Percentiles rank a stretch among this genome's conserved stretches.
phyloP scores from a whole-genome alignment of 495 filamentous ascomycete genomes.

The Aspergillus bridgeri region DNA sequence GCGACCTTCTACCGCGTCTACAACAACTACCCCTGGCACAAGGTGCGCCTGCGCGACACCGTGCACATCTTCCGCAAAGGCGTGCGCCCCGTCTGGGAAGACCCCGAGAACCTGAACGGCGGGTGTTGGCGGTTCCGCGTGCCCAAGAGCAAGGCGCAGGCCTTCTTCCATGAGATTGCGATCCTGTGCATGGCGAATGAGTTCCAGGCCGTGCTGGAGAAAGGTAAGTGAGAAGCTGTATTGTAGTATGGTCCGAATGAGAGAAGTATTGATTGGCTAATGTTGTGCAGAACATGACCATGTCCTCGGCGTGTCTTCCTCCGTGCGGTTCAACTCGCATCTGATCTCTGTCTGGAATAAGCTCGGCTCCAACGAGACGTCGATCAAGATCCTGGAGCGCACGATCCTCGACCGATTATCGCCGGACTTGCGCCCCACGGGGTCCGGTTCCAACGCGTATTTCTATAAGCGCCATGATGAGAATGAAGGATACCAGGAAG shows the following conservation, averaged over 20 bases:
- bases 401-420: constrained; percentile 67
- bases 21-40: constrained; percentile 80
- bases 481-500: constrained; percentile 51
- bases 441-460: constrained; percentile 45
- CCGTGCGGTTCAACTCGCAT: constrained; percentile 63
- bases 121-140: constrained; percentile 88
- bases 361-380: constrained; percentile 64
- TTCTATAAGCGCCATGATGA: constrained; percentile 62
- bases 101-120: constrained; percentile 74
- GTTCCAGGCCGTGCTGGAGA: constrained; percentile 70
- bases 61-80: constrained; percentile 87
- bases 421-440: constrained; percentile 59
- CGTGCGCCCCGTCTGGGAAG: constrained; percentile 87
- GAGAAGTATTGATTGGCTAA: too few species aligned
- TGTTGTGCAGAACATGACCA: constrained; percentile 57
- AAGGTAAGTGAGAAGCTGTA: constrained; percentile 58
- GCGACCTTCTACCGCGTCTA: constrained; percentile 84
- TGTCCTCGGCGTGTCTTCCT: constrained; percentile 61
- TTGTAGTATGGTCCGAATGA: too few species aligned
- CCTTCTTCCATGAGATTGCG: constrained; percentile 77
- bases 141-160: constrained; percentile 64
- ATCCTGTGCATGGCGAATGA: constrained; percentile 82
- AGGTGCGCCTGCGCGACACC: constrained; percentile 73
- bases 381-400: constrained; percentile 64
- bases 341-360: constrained; percentile 88